These are phyloP conservation scores for Coemansia sp. DNA, from an alignment of 192 early-diverging fungal genomes.

Conservation along the genomic window DNA sequence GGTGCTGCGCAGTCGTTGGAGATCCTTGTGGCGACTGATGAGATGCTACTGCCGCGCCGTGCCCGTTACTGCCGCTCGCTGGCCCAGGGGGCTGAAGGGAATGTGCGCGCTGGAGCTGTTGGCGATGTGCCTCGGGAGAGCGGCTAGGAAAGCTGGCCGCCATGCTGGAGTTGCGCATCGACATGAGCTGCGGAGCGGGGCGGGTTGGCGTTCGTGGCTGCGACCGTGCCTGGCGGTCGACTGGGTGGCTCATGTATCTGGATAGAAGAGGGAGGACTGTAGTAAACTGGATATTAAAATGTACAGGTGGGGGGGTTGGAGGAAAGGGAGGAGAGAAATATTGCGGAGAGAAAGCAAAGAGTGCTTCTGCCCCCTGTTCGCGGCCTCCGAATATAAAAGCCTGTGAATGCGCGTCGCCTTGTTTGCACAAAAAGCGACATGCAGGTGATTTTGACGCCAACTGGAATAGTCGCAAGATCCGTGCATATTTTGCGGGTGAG, in stretches of 20 bases:
- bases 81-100: slow-evolving; percentile 28
- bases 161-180: slow-evolving; percentile 37
- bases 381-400: not conserved
- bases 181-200: slow-evolving; percentile 28
- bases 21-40: not conserved
- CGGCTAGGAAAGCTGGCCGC: slow-evolving; percentile 17
- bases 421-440: not conserved
- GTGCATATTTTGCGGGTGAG: not conserved
- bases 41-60: not conserved
- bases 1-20: not conserved
- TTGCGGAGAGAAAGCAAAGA: slow-evolving; percentile 1
- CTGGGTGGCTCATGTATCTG: not conserved
- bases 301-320: not conserved
- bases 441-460: not conserved
- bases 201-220: slow-evolving; percentile 12
- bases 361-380: not conserved
- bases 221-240: not conserved
- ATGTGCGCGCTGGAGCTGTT: slow-evolving; percentile 41
- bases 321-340: not conserved
- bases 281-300: not conserved
- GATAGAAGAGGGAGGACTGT: too few species aligned
- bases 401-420: not conserved
- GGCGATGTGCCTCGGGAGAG: slow-evolving; percentile 30
- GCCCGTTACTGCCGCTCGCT: not conserved
- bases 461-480: not conserved